Percentiles rank a stretch among this genome's conserved stretches.
These are phyloP conservation scores for Isabelozyma pseudorhagii DNA, from an alignment of 805 yeast genomes.

Conservation along the genomic window DNA sequence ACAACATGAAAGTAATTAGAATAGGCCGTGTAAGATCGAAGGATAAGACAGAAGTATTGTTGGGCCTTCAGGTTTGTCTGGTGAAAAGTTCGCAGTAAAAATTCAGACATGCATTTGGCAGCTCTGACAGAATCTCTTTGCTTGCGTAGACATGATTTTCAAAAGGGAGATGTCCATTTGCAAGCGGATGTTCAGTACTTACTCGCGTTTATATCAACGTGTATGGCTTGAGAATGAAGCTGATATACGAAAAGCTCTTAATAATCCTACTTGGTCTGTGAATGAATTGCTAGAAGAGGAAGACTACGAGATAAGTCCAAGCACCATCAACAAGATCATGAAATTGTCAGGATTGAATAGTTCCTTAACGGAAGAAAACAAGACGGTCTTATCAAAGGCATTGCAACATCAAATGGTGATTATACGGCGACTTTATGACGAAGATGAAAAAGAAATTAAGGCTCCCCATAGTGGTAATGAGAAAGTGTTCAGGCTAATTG, in stretches of 20 bases:
- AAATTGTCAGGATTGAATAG: slow-evolving; percentile 31
- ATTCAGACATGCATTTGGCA: background rate
- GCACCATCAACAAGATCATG: slow-evolving; percentile 23
- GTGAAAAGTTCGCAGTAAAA: background rate
- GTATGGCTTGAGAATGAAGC: background rate
- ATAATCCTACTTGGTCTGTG: slow-evolving; percentile 9
- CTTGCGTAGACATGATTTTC: too few relatives aligned
- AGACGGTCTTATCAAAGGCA: slow-evolving; percentile 18
- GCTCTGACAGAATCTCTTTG: too few relatives aligned
- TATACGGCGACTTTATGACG: slow-evolving; percentile 28
- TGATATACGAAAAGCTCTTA: background rate
- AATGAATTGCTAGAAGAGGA: slow-evolving; percentile 5
- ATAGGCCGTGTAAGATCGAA: too few relatives aligned
- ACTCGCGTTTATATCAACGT: background rate
- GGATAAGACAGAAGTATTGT: too few relatives aligned
- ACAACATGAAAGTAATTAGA: too few relatives aligned
- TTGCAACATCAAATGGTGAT: slow-evolving; percentile 35
- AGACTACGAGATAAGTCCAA: slow-evolving; percentile 9
- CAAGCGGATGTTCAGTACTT: background rate
- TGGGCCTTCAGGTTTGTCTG: background rate
- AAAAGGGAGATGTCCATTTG: background rate
- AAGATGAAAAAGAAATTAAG: slow-evolving; percentile 5
- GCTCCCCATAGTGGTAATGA: slow-evolving; percentile 4
- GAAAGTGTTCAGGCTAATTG: slow-evolving; percentile 30
- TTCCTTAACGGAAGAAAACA: slow-evolving; percentile 14